Base-by-base conservation (phyloP, 108 stramenopile genomes). In the Fragilariopsis cylindrus region DNA sequence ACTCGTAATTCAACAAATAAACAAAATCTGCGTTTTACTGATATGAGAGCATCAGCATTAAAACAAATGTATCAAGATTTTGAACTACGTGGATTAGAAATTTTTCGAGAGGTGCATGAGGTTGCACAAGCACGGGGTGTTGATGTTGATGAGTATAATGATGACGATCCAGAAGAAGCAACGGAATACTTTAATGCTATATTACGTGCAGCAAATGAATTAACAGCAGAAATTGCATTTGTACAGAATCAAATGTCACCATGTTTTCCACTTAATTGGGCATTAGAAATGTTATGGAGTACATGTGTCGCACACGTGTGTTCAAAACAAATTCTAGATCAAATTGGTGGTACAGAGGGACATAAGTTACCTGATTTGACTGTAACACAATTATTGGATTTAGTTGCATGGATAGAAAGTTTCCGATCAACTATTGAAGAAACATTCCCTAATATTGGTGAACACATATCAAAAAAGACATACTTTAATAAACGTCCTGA, bases 361-460 rank as follows among this genome's bases (percentile, higher is more conserved):
- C 86, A 89, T 65, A 87, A 87, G 45, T 72, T 95, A 4, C 88
- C 88, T 5, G 86, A 88, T 68, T 65, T 95, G 16, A 91, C 90
- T 41, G 90, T 91, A 42, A 90, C 94, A 4, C 94, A 95, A 73
- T 74, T 95, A 40, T 74, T 95, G n/a, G 94, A 95, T 76, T 66
- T 95, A 48, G 92, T 95, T 18, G 94, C 94, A 16, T 95, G 91
- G 89, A 88, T 95, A 7, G 94, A 95, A 42, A 88, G 75, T 64
- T 95, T 95, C 71, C 86, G 90, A 46, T 91, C 92, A 81, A 90
- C 87, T 13, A 88, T 95, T 45, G 92, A 95, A 81, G 94, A 95
- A 54, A 78, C 90, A n/a, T 95, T 95, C 72, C 90, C 91, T 9
- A 86, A 89, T 57, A 82, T 95, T 54, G 85, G 78, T 13, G 57